These are phyloP conservation scores for Aspergillus hortae DNA, from an alignment of 2,329 filamentous ascomycete genomes.

Conservation along the genomic window DNA sequence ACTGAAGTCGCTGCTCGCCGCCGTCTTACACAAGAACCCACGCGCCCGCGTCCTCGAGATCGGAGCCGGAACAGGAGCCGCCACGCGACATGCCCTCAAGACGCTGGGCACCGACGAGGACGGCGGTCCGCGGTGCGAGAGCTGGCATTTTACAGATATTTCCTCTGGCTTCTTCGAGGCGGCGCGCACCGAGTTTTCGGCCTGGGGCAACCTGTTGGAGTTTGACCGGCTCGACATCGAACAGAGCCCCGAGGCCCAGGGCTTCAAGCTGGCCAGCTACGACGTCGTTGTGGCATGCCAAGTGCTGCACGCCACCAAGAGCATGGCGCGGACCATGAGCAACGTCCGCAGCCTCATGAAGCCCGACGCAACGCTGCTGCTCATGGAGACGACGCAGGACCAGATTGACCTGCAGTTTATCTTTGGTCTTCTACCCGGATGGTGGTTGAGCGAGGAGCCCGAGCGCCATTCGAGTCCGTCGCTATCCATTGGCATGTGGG, in stretches of 20 bases:
- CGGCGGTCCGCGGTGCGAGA: neutral
- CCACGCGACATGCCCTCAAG: neutral
- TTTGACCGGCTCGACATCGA: conserved; percentile 15
- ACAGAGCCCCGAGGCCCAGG: conserved; percentile 12
- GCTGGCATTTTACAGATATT: conserved; percentile 14
- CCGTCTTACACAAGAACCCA: conserved; percentile 10
- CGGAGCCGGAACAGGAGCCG: conserved; percentile 11
- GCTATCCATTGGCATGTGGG: too few relatives aligned
- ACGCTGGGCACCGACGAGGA: neutral
- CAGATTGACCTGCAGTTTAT: conserved; percentile 4
- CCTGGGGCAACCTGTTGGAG: conserved; percentile 4
- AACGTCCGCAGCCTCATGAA: conserved; percentile 13
- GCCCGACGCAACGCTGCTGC: neutral
- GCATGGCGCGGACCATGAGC: conserved; percentile 2
- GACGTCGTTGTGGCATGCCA: conserved; percentile 17
- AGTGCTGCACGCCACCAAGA: conserved; percentile 10
- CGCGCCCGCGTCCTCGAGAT: conserved; percentile 13
- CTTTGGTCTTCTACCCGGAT: conserved; percentile 13
- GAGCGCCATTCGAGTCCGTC: too few relatives aligned
- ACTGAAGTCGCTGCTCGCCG: neutral
- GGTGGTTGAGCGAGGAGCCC: conserved; percentile 10
- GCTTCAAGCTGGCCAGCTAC: conserved; percentile 13
- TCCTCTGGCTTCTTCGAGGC: conserved; percentile 11
- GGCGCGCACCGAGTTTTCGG: conserved; percentile 6
- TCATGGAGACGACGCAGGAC: neutral